Evolutionary conservation across 2,329 filamentous ascomycete species (phyloP), one percentile per base, ranked within the genome.

Genomic region (Ascochyta koolunga): DNA sequence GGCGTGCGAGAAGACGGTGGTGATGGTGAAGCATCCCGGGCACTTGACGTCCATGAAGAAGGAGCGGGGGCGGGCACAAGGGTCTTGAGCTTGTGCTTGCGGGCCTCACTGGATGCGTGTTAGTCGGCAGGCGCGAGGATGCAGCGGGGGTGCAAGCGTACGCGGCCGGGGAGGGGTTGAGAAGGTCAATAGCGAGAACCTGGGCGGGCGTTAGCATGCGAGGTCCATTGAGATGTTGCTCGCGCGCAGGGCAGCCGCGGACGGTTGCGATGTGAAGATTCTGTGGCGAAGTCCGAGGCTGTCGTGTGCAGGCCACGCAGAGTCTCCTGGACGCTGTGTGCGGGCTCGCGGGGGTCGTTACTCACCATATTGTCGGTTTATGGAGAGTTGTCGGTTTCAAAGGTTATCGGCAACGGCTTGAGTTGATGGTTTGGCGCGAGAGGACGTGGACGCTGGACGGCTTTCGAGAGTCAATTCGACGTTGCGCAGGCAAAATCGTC

Each of bases 41-140:
- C 95, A 99, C 90, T 99, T 99, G 86, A 99, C 95, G 80, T 99
- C 95, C 95, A 99, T 99, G 91, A 99, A 99, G 90, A 98, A 99
- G 71, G 93, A 98, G 80, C 95, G 91, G 76, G 95, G 69, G 87
- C 89, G 76, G 95, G 95, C 79, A 99, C 95, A 75, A 99, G 90
- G 71, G 86, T 92, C 92, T 99, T 99, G 81, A 99, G 91, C 91
- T 99, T 99, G 91, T 99, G 95, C 90, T 98, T 98, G 86, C 92
- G 91, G 78, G 92, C 92, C 90, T 99, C 95, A 81, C 70, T 73
- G 56, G 40, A 60, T 38, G 49, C 40, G 40, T 58, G 65, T 74
- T 70, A 74, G 71, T 62, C 60, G 54, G 35, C 44, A 39, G 44
- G 50, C 56, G 50, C 46, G 40, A 50, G 31, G 50, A 60, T 56